Conservation (phyloP, 257 asterid species). For the Marsdenia floribunda region DNA sequence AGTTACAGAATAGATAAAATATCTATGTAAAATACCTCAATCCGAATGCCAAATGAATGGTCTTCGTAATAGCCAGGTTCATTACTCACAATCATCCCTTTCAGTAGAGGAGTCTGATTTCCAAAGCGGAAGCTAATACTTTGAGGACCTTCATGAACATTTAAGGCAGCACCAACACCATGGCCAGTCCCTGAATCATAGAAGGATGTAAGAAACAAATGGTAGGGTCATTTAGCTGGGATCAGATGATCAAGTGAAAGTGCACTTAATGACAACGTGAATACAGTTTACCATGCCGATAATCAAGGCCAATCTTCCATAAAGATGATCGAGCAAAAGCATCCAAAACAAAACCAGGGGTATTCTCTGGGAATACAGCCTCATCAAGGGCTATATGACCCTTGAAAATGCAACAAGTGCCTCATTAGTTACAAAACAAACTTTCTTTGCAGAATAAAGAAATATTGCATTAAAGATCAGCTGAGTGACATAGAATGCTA, state of each 20-base stretch:
- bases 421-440: background rate
- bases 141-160: conserved; percentile 99
- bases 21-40: conserved; percentile 51
- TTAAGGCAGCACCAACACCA: conserved; percentile 98
- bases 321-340: conserved; percentile 90
- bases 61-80: conserved; percentile 99
- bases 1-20: background rate
- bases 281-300: conserved; percentile 71
- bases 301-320: conserved; percentile 99
- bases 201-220: conserved; percentile 1
- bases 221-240: conserved; percentile 9
- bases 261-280: conserved; percentile 3
- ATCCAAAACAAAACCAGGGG: conserved; percentile 92
- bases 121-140: conserved; percentile 96
- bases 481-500: background rate
- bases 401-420: conserved; percentile 27
- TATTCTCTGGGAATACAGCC: conserved; percentile 89
- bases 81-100: conserved; percentile 97
- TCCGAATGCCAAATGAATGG: conserved; percentile 91
- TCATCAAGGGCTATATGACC: conserved; percentile 98
- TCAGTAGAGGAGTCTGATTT: conserved; percentile 80
- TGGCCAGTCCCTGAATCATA: conserved; percentile 82
- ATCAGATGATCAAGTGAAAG: background rate
- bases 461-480: background rate
- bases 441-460: background rate